A percentile compares a stretch with the other conserved stretches of the same genome.
Evolutionary conservation across 495 filamentous ascomycete genomes (phyloP).

Genomic region (Endocarpon pusillum): DNA sequence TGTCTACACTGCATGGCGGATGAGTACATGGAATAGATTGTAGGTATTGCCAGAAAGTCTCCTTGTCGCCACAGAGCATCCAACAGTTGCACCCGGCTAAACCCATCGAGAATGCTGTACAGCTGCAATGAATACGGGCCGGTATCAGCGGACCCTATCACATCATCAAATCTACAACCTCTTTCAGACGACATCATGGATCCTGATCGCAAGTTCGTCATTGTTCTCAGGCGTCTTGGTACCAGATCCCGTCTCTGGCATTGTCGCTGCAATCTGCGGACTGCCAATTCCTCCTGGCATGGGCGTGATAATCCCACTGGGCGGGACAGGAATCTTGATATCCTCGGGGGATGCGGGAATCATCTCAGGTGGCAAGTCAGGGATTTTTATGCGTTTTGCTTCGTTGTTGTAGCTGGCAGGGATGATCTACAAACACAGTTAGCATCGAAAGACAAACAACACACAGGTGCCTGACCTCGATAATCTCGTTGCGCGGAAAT

Average conservation of each 20-base stretch:
- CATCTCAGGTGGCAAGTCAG: slow-evolving; percentile 39
- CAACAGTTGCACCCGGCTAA: too few relatives aligned
- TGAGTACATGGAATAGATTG: slow-evolving; percentile 16
- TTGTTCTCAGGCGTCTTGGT: neutral
- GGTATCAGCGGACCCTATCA: too few relatives aligned
- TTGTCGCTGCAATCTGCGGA: slow-evolving; percentile 23
- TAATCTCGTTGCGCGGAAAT: slow-evolving; percentile 92
- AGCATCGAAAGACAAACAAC: slow-evolving; percentile 8
- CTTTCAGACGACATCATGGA: slow-evolving; percentile 1
- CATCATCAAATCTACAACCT: too few relatives aligned
- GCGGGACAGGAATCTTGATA: slow-evolving; percentile 63
- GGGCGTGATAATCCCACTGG: slow-evolving; percentile 35
- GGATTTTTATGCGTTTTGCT: slow-evolving; percentile 70
- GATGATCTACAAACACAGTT: slow-evolving; percentile 47
- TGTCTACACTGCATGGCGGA: slow-evolving; percentile 93
- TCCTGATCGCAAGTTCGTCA: neutral
- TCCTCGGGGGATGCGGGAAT: slow-evolving; percentile 67
- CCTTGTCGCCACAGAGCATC: too few relatives aligned
- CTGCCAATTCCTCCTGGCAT: slow-evolving; percentile 28
- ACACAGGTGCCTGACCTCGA: too few relatives aligned
- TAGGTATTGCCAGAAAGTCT: too few relatives aligned
- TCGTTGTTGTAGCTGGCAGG: slow-evolving; percentile 94
- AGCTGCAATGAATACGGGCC: neutral
- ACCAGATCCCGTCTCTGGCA: slow-evolving; percentile 25
- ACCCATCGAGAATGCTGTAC: too few relatives aligned